Base-by-base conservation (phyloP, 257 asterid genomes). In the Anisodus tanguticus region DNA sequence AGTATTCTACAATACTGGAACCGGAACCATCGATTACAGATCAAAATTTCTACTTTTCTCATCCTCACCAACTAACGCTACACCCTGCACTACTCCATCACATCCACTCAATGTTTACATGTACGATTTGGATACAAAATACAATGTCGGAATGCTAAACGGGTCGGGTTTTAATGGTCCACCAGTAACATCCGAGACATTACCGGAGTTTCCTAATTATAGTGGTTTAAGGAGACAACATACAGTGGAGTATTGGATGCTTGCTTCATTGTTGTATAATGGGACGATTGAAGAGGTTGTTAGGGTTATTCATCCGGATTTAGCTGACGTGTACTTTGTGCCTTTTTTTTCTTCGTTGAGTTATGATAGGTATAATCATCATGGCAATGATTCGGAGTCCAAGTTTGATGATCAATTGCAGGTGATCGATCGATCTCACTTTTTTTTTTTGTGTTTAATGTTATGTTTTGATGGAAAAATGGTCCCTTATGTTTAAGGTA, bases 271-370 rank as follows among this genome's bases (percentile, higher is more conserved):
- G 83, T 41, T 94, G 87, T 57, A 91, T 47, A 82, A 63, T 15
- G 89, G 84, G 60, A 37, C 51, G 4, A 68, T 41, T 11, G 83
- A 68, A 53, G 98, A 93, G 85, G 94, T 91, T 13, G 88, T 96
- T 85, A 91, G 99, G 89, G 98, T 93, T 81, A 70, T 60, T 88
- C 94, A 94, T 88, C 98, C 98, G 86, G 88, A 85, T 6, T 82
- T 90, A 2, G 98, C 98, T 49, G 95, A 94, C 19, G 94, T 90
- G 74, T 94, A 94, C 59, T 94, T 94, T 6, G 95, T 96, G 66
- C 99, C 99, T 1, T 96, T 96, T 35, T 96, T 96, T 85, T 93
- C 98, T 55, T 96, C 98, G 1, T 82, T 94, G 60, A 94, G 99
- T 84, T 91, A 92, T 87, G 93, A 92, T 71, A 22, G 91, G 16